These are phyloP conservation scores for Ogataea paradorogensis DNA, from an alignment of 805 yeast genomes.

Conservation along the genomic window DNA sequence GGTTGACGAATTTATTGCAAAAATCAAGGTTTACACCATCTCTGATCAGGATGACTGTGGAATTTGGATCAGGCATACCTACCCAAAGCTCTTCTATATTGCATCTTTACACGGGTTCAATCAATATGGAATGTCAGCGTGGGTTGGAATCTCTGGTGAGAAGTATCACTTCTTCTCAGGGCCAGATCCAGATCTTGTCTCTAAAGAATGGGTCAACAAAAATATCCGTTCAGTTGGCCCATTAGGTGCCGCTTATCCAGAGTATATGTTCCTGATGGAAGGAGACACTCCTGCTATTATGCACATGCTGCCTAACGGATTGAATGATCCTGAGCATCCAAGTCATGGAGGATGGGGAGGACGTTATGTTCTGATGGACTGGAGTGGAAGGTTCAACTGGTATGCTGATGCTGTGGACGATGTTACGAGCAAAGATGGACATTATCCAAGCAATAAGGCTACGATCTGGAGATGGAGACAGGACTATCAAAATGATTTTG, in stretches of 20 bases:
- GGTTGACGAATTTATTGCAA: constrained; percentile 16
- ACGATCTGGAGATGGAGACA: constrained; percentile 37
- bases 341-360: constrained; percentile 38
- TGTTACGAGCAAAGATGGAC: constrained; percentile 20
- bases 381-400: constrained; percentile 19
- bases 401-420: constrained; percentile 20
- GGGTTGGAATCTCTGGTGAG: constrained; percentile 35
- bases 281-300: constrained; percentile 34
- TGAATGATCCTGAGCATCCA: constrained; percentile 30
- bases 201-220: constrained; percentile 26
- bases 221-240: constrained; percentile 28
- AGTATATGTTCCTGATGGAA: constrained; percentile 28
- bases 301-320: constrained; percentile 31
- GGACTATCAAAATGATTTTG: constrained; percentile 32
- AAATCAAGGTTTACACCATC: constrained; percentile 28
- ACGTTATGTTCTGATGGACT: constrained; percentile 26
- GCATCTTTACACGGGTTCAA: constrained; percentile 30
- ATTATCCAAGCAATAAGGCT: constrained; percentile 25
- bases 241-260: constrained; percentile 29
- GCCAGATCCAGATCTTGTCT: constrained; percentile 25
- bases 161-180: constrained; percentile 12
- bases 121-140: constrained; percentile 28
- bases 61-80: constrained; percentile 31
- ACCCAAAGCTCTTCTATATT: constrained; percentile 27
- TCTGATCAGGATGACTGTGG: constrained; percentile 36